Evolutionary conservation across 2,329 filamentous ascomycete species (phyloP).

Genomic region (Aureobasidium lini): DNA sequence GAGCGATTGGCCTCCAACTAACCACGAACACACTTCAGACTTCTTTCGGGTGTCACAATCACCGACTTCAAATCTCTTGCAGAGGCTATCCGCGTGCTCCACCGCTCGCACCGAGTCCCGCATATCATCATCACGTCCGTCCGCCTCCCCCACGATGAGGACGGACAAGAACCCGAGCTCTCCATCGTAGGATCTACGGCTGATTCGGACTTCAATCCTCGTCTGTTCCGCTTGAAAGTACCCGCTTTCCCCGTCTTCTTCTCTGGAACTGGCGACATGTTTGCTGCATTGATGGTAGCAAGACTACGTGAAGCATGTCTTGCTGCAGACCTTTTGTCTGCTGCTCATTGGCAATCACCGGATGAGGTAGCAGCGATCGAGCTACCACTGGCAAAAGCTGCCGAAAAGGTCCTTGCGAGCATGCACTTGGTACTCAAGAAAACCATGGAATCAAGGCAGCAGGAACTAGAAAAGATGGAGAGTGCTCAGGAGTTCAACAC

Average conservation of each 20-base stretch:
- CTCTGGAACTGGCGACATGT: constrained; percentile 96
- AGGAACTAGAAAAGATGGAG: constrained; percentile 48
- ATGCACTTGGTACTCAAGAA: constrained; percentile 79
- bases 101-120: constrained; percentile 59
- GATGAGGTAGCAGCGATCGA: constrained; percentile 63
- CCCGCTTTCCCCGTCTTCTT: constrained; percentile 90
- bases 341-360: constrained; percentile 64
- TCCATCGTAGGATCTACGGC: constrained; percentile 70
- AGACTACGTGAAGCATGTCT: constrained; percentile 76
- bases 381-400: constrained; percentile 73
- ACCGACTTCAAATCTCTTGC: constrained; percentile 64
- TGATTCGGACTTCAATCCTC: constrained; percentile 54
- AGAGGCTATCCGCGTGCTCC: constrained; percentile 67
- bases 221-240: constrained; percentile 84
- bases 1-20: constrained; percentile 1
- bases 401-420: constrained; percentile 79
- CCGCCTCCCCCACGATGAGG: constrained; percentile 44
- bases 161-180: constrained; percentile 19
- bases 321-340: constrained; percentile 44
- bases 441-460: constrained; percentile 59
- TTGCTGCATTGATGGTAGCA: constrained; percentile 82
- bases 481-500: constrained; percentile 39
- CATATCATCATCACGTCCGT: constrained; percentile 93
- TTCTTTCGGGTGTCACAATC: constrained; percentile 80
- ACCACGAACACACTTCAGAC: constrained; percentile 40